Evolutionary conservation across 768 basidiomycete species (phyloP).

Genomic region (Suillus occidentalis): DNA sequence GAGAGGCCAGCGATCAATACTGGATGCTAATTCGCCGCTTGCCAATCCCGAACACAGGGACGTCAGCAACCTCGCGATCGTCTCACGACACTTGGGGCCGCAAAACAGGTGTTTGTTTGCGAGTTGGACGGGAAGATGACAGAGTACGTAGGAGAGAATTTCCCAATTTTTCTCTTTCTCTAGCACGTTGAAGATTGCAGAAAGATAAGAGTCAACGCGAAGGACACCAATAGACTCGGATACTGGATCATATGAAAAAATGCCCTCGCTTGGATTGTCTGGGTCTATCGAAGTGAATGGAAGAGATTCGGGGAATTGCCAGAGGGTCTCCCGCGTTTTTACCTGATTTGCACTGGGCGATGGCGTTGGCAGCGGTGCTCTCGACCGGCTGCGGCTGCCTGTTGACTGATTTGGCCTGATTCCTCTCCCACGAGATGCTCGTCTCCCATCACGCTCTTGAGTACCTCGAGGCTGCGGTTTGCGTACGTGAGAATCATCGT

Average conservation of each 20-base stretch:
- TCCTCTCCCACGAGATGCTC: conserved; percentile 52
- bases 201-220: conserved; percentile 74
- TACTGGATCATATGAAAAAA: conserved; percentile 62
- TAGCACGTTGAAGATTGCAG: conserved; percentile 60
- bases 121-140: conserved; percentile 87
- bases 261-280: conserved; percentile 65
- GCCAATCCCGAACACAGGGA: conserved; percentile 67
- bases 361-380: conserved; percentile 41
- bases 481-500: conserved; percentile 35
- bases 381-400: conserved; percentile 62
- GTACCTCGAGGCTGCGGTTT: conserved; percentile 48
- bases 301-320: conserved; percentile 67
- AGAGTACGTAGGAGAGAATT: conserved; percentile 85
- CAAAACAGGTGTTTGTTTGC: conserved; percentile 97
- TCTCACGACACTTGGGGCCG: conserved; percentile 73
- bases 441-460: conserved; percentile 53
- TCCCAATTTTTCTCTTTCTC: conserved; percentile 88
- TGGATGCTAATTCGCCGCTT: conserved; percentile 53
- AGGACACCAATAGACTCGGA: conserved; percentile 50
- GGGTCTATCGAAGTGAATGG: conserved; percentile 55
- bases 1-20: conserved; percentile 58
- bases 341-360: conserved; percentile 24
- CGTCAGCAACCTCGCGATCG: conserved; percentile 62
- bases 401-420: conserved; percentile 44
- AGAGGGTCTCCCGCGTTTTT: conserved; percentile 46